phyloP scores from a whole-genome alignment of 2,329 filamentous ascomycete genomes.

The Fusarium tupiense region DNA sequence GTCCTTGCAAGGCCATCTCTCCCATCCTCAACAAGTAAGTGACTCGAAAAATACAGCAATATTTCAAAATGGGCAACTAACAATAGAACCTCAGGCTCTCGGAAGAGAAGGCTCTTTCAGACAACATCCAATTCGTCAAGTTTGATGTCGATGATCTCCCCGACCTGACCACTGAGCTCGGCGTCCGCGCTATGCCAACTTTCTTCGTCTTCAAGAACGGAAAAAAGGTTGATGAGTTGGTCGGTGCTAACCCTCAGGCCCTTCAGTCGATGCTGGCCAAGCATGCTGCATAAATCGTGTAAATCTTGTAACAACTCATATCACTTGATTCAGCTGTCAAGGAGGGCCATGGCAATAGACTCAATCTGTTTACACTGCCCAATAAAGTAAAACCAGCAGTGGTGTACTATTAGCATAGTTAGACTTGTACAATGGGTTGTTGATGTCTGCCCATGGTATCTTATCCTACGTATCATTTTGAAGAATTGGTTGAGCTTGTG shows the following conservation, averaged over 20 bases:
- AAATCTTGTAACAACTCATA: background rate
- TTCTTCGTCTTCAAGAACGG: conserved; percentile 87
- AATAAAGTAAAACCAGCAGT: background rate
- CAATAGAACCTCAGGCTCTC: conserved; percentile 32
- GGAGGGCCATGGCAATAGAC: background rate
- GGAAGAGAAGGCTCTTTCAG: conserved; percentile 58
- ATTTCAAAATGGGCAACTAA: background rate
- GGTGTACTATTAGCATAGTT: conserved; percentile 21
- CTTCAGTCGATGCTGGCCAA: conserved; percentile 32
- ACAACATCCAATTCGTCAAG: conserved; percentile 81
- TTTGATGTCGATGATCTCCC: conserved; percentile 87
- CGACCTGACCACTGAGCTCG: conserved; percentile 79
- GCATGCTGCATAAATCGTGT: conserved; percentile 8
- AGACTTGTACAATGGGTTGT: background rate
- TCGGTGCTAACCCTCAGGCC: conserved; percentile 78
- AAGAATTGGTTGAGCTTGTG: background rate
- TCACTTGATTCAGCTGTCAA: too few species aligned
- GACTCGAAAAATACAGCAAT: background rate
- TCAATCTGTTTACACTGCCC: background rate
- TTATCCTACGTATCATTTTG: background rate
- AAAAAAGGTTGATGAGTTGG: conserved; percentile 75
- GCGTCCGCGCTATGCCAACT: conserved; percentile 91
- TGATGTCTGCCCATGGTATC: background rate
- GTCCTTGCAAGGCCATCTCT: conserved; percentile 91
- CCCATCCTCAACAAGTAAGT: conserved; percentile 66